Base-by-base conservation (phyloP, 2,329 filamentous ascomycete genomes). In the Claviceps sp. region DNA sequence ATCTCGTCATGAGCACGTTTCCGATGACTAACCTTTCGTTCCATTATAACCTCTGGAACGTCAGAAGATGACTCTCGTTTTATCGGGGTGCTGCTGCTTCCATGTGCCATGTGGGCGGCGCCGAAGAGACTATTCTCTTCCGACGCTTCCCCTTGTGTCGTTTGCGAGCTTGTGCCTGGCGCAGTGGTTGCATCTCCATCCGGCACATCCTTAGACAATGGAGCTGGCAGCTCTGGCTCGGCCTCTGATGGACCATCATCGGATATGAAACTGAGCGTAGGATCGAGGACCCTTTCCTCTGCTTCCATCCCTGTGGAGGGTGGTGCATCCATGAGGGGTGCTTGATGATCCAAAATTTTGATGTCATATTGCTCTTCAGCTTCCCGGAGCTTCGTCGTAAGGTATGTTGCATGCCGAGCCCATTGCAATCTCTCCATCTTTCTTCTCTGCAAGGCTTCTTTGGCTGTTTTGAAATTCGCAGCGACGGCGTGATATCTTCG, bases 1-100 rank as follows among this genome's bases (percentile, higher is more conserved):
- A 50, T 8, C 9, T 64, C 57, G 3, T 53, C 46, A 8, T 61
- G 62, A 2, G 61, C 57, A 9, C 65, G 60, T 57, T 72, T 77
- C 48, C 75, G 67, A 57, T 77, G 79, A 46, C 70, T 70, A 1
- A 79, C 61, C 18, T 60, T 59, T 14, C 75, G 71, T 55, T 77
- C 76, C 3, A 70, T 77, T 2, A 81, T 62, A 5, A 81, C 59
- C 1, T 79, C 63, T 0, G 73, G 75, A 2, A 60, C 61, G 52
- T 81, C 77, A 0, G 78, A 81, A 4, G 73, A 76, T 2, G 73
- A 72, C 55, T 80, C 77, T n/a, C 64, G 52, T 57, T 81, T 79
- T 24, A 79, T 59, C 4, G 42, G 37, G 7, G 57, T 54, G 5
- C 54, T 20, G 16, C 54, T 54, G 5, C 54, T 20, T 16, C 54